Evolutionary conservation across 768 basidiomycete species (phyloP).

Genomic region (Lyophyllum semitale): DNA sequence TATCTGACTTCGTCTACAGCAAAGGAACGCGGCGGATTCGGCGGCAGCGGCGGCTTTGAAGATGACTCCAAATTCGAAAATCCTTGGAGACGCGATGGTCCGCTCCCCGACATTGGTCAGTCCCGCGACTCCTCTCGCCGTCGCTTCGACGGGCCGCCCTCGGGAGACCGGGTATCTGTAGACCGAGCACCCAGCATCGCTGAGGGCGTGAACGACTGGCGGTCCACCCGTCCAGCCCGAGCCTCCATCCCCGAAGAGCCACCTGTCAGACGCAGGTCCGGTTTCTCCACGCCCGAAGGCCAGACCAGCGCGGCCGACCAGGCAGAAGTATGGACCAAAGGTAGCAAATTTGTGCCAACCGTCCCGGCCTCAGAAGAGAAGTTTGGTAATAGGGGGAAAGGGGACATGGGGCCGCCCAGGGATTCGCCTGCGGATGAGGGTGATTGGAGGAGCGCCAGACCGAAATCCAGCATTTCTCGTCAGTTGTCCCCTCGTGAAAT

Average conservation of each 20-base stretch:
- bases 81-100: conserved; percentile 87
- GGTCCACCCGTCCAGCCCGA: conserved; percentile 53
- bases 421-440: conserved; percentile 54
- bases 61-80: conserved; percentile 83
- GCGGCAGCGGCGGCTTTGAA: conserved; percentile 44
- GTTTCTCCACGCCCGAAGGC: conserved; percentile 47
- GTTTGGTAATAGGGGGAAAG: conserved; percentile 52
- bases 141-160: conserved; percentile 59
- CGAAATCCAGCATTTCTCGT: conserved; percentile 65
- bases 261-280: conserved; percentile 58
- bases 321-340: conserved; percentile 79
- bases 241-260: conserved; percentile 49
- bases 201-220: conserved; percentile 71
- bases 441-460: conserved; percentile 68
- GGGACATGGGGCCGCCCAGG: conserved; percentile 56
- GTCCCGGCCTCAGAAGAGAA: conserved; percentile 39
- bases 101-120: conserved; percentile 70
- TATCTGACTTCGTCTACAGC: conserved; percentile 44
- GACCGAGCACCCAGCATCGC: conserved; percentile 58
- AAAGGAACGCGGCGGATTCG: conserved; percentile 69
- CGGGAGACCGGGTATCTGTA: conserved; percentile 40
- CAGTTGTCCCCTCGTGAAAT: conserved; percentile 26
- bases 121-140: conserved; percentile 67
- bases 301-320: conserved; percentile 62
- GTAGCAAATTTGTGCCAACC: conserved; percentile 70